Evolutionary conservation across 192 early-diverging fungal species (phyloP).

Genomic region (Thamnidium elegans): DNA sequence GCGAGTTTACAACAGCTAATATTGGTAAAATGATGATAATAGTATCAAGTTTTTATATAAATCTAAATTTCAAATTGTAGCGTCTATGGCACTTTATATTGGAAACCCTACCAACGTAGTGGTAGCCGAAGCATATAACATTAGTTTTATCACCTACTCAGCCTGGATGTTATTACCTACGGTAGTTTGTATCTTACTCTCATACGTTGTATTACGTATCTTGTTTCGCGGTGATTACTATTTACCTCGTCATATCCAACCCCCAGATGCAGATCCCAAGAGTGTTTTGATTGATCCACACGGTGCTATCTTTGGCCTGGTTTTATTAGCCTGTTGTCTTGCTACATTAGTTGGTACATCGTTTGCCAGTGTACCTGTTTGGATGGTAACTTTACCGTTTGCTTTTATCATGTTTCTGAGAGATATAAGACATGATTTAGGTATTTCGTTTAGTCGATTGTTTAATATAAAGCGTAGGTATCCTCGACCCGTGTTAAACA

Average conservation of each 20-base stretch:
- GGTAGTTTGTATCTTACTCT: conserved; percentile 48
- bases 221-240: conserved; percentile 50
- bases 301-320: conserved; percentile 65
- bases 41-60: not conserved
- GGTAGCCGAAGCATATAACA: conserved; percentile 71
- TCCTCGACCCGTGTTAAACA: not conserved
- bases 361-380: conserved; percentile 69
- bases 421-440: conserved; percentile 57
- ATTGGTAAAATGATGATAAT: conserved; percentile 44
- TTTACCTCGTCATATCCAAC: conserved; percentile 42
- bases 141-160: conserved; percentile 73
- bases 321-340: conserved; percentile 55
- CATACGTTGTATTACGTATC: conserved; percentile 52
- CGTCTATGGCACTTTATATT: conserved; percentile 81
- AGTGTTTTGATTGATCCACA: conserved; percentile 50
- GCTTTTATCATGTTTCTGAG: conserved; percentile 56
- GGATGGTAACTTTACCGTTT: conserved; percentile 78
- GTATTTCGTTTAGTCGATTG: not conserved
- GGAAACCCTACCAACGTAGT: conserved; percentile 90
- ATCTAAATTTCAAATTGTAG: conserved; percentile 20
- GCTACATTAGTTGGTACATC: conserved; percentile 63
- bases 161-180: conserved; percentile 85
- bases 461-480: not conserved
- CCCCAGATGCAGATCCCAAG: conserved; percentile 47
- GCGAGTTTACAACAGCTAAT: conserved; percentile 76